These are phyloP conservation scores for carrot (Daucus carota) DNA, from an alignment of 129 eudicot species.

Conservation along the genomic window DH1_v3.0 NC_030384.2:41371001-41371500, in stretches of 20 bases:
- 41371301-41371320: not conserved
- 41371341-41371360: slow-evolving; percentile 25
- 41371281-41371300: not conserved
- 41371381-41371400: not conserved
- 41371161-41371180: not conserved
- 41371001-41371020: too few species aligned
- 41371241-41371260: not conserved
- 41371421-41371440: slow-evolving; percentile 27
- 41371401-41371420: not conserved
- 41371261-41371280: not conserved
- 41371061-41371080: not conserved
- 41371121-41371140: not conserved
- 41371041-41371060: not conserved
- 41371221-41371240: not conserved
- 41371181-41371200: not conserved
- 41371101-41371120: not conserved
- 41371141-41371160: not conserved
- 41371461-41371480: slow-evolving; percentile 80
- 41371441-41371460: slow-evolving; percentile 73
- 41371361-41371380: slow-evolving; percentile 16
- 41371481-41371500: slow-evolving; percentile 47
- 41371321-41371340: slow-evolving; percentile 37
- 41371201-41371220: not conserved
- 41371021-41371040: not conserved
- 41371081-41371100: not conserved